Evolutionary conservation across 176 grass and related monocot genomes (phyloP), one percentile per base, ranked within the genome.

Genomic region (Zoysia pacifica): DNA sequence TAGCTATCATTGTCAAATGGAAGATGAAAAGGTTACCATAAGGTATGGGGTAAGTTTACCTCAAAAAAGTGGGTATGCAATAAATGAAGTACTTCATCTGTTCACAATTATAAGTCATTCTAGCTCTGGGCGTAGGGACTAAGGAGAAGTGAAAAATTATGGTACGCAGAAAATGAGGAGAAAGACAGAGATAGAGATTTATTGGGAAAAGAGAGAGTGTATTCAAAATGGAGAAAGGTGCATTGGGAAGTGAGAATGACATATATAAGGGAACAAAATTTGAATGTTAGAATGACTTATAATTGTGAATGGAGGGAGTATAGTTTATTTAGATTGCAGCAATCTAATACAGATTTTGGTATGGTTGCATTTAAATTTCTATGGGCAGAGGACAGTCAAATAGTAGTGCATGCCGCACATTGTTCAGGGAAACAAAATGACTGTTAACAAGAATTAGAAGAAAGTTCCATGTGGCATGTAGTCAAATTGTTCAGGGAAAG

Each of bases 331-430:
- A 47, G 40, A 37, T 59, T 35, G 28, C 44, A 48, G 58, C 48
- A 70, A 84, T 51, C 18, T 62, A 68, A 53, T 68, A 54, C n/a
- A 55, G 9, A 69, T 47, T 20, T 80, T 72, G 40, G 40, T 15
- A 55, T 9, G 7, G 40, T 55, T 53, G 43, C 70, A 18, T 48
- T 15, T 40, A 87, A 82, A 82, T 28, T 28, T 28, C 51, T 65
- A n/a, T 8, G 41, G 46, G 5, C 72, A 53, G 35, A 48, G 7
- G 7, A 2, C 7, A 42, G 11, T 14, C 6, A 43, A 78, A 43
- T 62, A 5, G 0, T 39, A 75, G 44, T 60, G 13, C 54, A 50
- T 46, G 68, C 8, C 12, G 42, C 14, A 35, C 54, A 62, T 40
- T 18, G 62, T 72, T 16, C 50, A 68, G 6, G 11, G 4, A 69